phyloP scores from a whole-genome alignment of 2,329 filamentous ascomycete genomes.

The Bimuria novae-zelandiae region DNA sequence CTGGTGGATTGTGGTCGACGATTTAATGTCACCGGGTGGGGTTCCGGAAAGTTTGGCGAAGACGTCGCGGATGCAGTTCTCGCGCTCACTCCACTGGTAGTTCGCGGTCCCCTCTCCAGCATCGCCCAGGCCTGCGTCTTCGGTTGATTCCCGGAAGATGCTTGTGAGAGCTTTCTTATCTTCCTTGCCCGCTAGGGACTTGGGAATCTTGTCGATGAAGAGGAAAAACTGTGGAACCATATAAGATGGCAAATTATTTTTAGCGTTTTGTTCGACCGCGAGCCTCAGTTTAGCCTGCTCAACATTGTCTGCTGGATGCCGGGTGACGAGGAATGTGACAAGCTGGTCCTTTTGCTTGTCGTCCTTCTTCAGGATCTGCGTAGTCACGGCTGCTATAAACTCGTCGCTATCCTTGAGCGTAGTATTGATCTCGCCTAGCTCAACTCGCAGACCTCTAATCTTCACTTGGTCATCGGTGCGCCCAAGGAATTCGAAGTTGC shows the following conservation, averaged over 20 bases:
- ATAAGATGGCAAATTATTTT: constrained; percentile 38
- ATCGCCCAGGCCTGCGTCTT: constrained; percentile 9
- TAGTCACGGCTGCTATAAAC: constrained; percentile 28
- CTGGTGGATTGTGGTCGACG: constrained; percentile 76
- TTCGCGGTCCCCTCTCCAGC: constrained; percentile 1
- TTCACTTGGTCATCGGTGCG: constrained; percentile 48
- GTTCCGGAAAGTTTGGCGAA: constrained; percentile 64
- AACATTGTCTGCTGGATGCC: constrained; percentile 1
- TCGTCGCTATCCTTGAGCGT: constrained; percentile 31
- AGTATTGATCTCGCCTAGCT: constrained; percentile 46
- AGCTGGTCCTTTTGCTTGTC: constrained; percentile 38
- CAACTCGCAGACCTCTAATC: constrained; percentile 45
- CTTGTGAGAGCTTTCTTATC: constrained; percentile 41
- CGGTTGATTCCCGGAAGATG: constrained; percentile 33
- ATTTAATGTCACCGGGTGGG: constrained; percentile 56
- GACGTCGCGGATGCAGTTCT: constrained; percentile 59
- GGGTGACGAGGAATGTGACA: constrained; percentile 38
- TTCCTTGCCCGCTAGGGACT: constrained; percentile 48
- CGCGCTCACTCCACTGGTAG: constrained; percentile 56
- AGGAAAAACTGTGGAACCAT: constrained; percentile 47
- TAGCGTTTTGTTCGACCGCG: constrained; percentile 23
- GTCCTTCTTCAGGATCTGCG: constrained; percentile 38
- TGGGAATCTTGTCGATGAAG: constrained; percentile 39
- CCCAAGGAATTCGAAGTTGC: constrained; percentile 47
- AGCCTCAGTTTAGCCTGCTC: constrained; percentile 22